Evolutionary conservation across 2,329 filamentous ascomycete genomes (phyloP).

Genomic region (Microdochium paspali): DNA sequence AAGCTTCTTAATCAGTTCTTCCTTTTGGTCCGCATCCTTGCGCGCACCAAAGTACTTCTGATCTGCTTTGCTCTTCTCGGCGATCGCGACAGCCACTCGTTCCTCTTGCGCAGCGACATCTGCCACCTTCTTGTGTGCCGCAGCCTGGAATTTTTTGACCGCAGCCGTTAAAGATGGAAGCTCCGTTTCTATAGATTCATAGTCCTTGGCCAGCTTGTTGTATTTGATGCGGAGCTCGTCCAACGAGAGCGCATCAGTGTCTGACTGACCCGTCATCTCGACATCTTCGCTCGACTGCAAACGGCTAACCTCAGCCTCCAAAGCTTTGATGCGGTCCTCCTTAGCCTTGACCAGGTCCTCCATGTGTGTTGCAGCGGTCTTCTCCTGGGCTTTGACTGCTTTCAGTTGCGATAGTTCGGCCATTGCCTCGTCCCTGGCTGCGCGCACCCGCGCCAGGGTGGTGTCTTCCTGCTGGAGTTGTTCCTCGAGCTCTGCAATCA

Average conservation of each 20-base stretch:
- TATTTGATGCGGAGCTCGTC: slow-evolving; percentile 71
- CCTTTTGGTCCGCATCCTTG: slow-evolving; percentile 82
- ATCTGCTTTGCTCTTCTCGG: slow-evolving; percentile 92
- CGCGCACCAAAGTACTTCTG: slow-evolving; percentile 96
- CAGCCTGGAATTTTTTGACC: slow-evolving; percentile 77
- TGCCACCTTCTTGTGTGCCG: slow-evolving; percentile 79
- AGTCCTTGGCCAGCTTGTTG: slow-evolving; percentile 67
- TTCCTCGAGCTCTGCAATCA: slow-evolving; percentile 69
- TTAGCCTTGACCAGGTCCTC: slow-evolving; percentile 73
- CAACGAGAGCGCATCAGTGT: slow-evolving; percentile 48
- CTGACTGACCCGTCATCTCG: slow-evolving; percentile 33
- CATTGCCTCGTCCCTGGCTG: slow-evolving; percentile 73
- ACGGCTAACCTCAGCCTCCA: slow-evolving; percentile 77
- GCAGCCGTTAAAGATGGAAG: slow-evolving; percentile 82
- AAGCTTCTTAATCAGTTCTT: slow-evolving; percentile 69
- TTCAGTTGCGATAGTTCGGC: slow-evolving; percentile 77
- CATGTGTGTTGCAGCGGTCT: slow-evolving; percentile 59
- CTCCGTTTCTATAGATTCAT: slow-evolving; percentile 77
- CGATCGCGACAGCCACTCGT: slow-evolving; percentile 60
- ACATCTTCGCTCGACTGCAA: slow-evolving; percentile 42
- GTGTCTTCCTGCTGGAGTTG: slow-evolving; percentile 73
- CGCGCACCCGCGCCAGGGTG: slow-evolving; percentile 77
- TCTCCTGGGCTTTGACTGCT: slow-evolving; percentile 67
- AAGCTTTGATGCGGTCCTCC: slow-evolving; percentile 67
- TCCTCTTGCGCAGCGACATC: slow-evolving; percentile 72